These are phyloP conservation scores for Clohesyomyces aquaticus DNA, from an alignment of 495 filamentous ascomycete species.

Conservation along the genomic window DNA sequence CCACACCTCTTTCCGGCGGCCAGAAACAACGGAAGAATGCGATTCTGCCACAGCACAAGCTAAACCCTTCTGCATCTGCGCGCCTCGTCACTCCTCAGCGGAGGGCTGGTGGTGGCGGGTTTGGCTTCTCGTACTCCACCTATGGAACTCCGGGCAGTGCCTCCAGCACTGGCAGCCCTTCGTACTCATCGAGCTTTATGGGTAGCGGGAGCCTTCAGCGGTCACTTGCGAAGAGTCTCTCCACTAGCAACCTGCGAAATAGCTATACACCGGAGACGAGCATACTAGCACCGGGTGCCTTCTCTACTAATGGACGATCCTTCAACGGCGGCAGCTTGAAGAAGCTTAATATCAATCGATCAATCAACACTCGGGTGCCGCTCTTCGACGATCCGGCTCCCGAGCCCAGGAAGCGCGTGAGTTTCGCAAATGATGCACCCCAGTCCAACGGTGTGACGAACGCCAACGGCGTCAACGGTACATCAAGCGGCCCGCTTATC, in stretches of 20 bases:
- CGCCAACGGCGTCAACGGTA: conserved; percentile 25
- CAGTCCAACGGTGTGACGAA: conserved; percentile 41
- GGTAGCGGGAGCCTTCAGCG: conserved; percentile 61
- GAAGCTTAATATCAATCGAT: conserved; percentile 86
- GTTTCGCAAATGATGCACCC: conserved; percentile 71
- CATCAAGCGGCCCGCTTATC: conserved; percentile 51
- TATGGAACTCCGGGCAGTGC: conserved; percentile 80
- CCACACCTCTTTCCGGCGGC: conserved; percentile 78
- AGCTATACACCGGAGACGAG: conserved; percentile 71
- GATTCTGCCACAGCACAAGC: conserved; percentile 82
- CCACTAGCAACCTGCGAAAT: conserved; percentile 69
- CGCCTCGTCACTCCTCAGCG: conserved; percentile 79
- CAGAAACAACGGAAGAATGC: conserved; percentile 74
- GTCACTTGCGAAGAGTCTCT: conserved; percentile 64
- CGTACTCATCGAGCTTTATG: conserved; percentile 67
- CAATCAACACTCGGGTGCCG: conserved; percentile 65
- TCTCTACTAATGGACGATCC: conserved; percentile 69
- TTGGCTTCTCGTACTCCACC: conserved; percentile 86
- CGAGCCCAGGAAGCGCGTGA: conserved; percentile 75
- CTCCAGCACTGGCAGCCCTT: conserved; percentile 67
- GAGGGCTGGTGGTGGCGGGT: conserved; percentile 62
- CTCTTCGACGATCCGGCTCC: conserved; percentile 47
- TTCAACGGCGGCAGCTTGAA: conserved; percentile 73
- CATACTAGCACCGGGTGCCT: conserved; percentile 81
- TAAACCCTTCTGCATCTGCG: conserved; percentile 77